A percentile compares a stretch with the other conserved stretches of the same genome.
These are phyloP conservation scores for Macaranga tanarius DNA, from an alignment of 441 rosid genomes.

Conservation along the genomic window DNA sequence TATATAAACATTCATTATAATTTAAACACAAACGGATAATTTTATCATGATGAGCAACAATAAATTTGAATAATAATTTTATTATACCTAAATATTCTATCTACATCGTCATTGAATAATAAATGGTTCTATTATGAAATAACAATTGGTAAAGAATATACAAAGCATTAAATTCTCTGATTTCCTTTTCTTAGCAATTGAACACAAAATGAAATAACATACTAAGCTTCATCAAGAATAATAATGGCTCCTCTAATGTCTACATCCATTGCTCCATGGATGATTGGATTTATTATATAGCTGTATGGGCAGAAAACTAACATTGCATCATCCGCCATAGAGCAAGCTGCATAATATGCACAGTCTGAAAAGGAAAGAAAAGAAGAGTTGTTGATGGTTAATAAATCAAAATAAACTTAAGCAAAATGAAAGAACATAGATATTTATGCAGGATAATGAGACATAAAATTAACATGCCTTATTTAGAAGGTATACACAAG, in stretches of 20 bases:
- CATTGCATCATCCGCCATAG: slow-evolving; percentile 80
- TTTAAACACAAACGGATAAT: too few relatives aligned
- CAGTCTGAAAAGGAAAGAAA: slow-evolving; percentile 58
- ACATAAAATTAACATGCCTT: too few relatives aligned
- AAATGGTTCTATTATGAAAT: not conserved
- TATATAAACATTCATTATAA: too few relatives aligned
- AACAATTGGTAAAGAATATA: not conserved
- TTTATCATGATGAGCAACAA: too few relatives aligned
- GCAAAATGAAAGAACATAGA: too few relatives aligned
- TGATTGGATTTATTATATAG: slow-evolving; percentile 80
- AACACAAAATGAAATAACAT: slow-evolving; percentile 33
- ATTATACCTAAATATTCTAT: not conserved
- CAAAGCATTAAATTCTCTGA: not conserved
- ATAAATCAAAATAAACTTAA: slow-evolving; percentile 17
- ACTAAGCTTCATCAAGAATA: slow-evolving; percentile 98
- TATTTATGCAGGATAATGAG: too few relatives aligned
- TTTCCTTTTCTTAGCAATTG: slow-evolving; percentile 6
- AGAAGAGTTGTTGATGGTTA: slow-evolving; percentile 20
- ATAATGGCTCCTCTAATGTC: slow-evolving; percentile 81
- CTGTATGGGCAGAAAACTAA: slow-evolving; percentile 90
- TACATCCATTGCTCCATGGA: slow-evolving; percentile 93
- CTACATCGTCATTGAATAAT: not conserved
- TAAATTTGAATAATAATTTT: too few relatives aligned
- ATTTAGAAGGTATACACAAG: too few relatives aligned
- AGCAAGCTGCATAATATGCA: slow-evolving; percentile 86